A percentile compares a stretch with the other conserved stretches of the same genome.
These are phyloP conservation scores for Suillus placidus DNA, from an alignment of 768 basidiomycete genomes.

Conservation along the genomic window DNA sequence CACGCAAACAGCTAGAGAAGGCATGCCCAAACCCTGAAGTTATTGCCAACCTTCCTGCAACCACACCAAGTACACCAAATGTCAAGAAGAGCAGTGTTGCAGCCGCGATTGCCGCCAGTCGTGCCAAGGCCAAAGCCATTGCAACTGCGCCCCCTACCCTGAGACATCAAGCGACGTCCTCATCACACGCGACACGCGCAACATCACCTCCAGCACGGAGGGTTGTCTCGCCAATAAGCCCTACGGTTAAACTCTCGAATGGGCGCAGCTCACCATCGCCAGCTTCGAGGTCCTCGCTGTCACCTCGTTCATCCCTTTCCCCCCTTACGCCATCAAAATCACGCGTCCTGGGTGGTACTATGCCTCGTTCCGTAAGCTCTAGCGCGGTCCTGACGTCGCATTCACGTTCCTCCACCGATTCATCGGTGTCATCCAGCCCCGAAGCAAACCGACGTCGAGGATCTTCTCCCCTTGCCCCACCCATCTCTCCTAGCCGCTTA, in stretches of 20 bases:
- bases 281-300: slow-evolving; percentile 48
- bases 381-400: slow-evolving; percentile 37
- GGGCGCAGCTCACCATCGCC: slow-evolving; percentile 41
- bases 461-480: slow-evolving; percentile 50
- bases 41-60: slow-evolving; percentile 42
- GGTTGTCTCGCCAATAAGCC: slow-evolving; percentile 44
- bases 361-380: slow-evolving; percentile 49
- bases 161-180: slow-evolving; percentile 81
- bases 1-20: slow-evolving; percentile 85
- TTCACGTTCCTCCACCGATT: slow-evolving; percentile 50
- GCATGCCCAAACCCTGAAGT: slow-evolving; percentile 65
- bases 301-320: slow-evolving; percentile 50
- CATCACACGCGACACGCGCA: slow-evolving; percentile 53
- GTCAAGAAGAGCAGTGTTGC: slow-evolving; percentile 82
- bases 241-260: slow-evolving; percentile 44
- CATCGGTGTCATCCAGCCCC: slow-evolving; percentile 25
- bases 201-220: slow-evolving; percentile 45
- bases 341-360: slow-evolving; percentile 40
- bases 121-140: slow-evolving; percentile 84
- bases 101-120: slow-evolving; percentile 87
- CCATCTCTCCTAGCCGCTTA: slow-evolving; percentile 33
- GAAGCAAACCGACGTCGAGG: slow-evolving; percentile 44
- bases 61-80: slow-evolving; percentile 49
- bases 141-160: slow-evolving; percentile 80
- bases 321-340: slow-evolving; percentile 47